phyloP scores from a whole-genome alignment of 352 stramenopile species.

The Heterotrichella gracilis region DNA sequence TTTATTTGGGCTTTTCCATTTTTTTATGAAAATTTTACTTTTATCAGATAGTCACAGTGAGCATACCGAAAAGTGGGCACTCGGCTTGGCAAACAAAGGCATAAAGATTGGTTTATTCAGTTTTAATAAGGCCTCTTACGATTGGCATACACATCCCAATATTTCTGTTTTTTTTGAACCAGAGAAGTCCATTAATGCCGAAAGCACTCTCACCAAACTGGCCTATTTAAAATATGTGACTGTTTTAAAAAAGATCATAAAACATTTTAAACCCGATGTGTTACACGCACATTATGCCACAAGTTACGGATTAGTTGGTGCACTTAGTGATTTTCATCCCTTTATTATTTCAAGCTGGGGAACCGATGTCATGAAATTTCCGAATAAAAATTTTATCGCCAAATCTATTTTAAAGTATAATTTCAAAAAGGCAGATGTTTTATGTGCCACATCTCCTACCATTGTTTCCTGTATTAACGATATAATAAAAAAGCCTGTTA shows the following conservation, averaged over 20 bases:
- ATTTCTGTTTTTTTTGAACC: background rate
- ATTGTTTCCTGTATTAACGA: background rate
- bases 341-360: background rate
- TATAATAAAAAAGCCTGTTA: background rate
- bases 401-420: background rate
- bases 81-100: background rate
- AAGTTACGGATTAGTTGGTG: background rate
- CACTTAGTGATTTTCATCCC: background rate
- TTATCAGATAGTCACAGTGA: background rate
- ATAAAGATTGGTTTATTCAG: background rate
- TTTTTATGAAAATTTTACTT: slow-evolving; percentile 3
- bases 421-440: background rate
- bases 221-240: background rate
- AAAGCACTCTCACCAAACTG: background rate
- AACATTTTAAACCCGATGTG: background rate
- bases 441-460: background rate
- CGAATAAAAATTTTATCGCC: slow-evolving; percentile 6
- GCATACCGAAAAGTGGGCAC: background rate
- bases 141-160: background rate
- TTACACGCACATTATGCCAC: background rate
- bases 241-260: slow-evolving; percentile 4
- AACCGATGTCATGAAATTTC: slow-evolving; percentile 1
- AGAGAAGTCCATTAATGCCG: background rate
- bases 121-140: background rate
- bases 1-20: too few species aligned